Base-by-base conservation (phyloP, 306 rosid species). In the Luffa aegyptiaca region DNA sequence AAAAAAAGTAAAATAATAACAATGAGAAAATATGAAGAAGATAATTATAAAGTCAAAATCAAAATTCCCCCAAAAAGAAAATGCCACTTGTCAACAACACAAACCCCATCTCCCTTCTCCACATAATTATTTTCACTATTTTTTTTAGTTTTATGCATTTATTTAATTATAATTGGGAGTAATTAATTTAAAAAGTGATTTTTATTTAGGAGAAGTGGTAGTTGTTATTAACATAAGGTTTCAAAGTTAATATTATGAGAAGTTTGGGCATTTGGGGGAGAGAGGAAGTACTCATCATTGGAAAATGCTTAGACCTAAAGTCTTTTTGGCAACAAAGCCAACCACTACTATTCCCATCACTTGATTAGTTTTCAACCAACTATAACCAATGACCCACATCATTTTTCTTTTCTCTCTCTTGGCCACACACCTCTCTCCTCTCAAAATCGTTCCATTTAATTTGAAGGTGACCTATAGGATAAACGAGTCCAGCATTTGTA, bases 351-450 rank as follows among this genome's bases (percentile, higher is more conserved):
- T 31, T 48, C 55, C 10, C 13, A 33, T 45, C 58, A 72, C 56
- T 70, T 31, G 11, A 46, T 73, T 73, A 49, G 26, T 48, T 72
- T 73, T 17, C 77, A 73, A 73, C 77, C 61, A 74, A 49, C 62
- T 74, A 74, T 74, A 72, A 46, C 77, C 21, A 72, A 49, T 72
- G 31, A 73, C 59, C 14, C 42, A 26, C 33, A 51, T 72, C 13
- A 36, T 16, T 6, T 46, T n/a, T 64, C 14, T 5, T 68, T 33
- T 64, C 13, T 68, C 51, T 41, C 46, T 65, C 65, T 63, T 68
- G 48, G 33, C 49, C 75, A 68, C 75, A 39, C 75, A 17, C 64
- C 48, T 37, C 61, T 51, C 31, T 75, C 35, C 35, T 52, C 13
- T 52, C 33, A 8, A 36, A 74, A 52, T 17, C 31, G 10, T 8